Percentiles rank a stretch among this genome's conserved stretches.
Evolutionary conservation across 2,329 filamentous ascomycete genomes (phyloP).

Genomic region (Sclerotinia spermophila): DNA sequence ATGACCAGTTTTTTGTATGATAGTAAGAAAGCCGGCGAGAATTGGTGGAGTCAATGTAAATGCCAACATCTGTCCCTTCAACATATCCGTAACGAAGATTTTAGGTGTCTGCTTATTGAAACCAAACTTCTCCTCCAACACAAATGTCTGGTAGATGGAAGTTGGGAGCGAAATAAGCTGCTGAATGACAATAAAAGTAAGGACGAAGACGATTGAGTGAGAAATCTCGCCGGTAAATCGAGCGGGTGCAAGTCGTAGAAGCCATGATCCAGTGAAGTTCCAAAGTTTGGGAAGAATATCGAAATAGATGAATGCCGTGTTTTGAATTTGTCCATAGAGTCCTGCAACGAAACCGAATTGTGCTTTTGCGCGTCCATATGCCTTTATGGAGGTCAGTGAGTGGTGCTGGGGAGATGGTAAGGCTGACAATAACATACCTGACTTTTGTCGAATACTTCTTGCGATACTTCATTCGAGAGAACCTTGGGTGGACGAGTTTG

Average conservation of each 20-base stretch:
- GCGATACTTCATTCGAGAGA: conserved; percentile 79
- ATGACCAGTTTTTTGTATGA: conserved; percentile 89
- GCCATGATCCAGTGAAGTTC: conserved; percentile 71
- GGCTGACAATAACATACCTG: conserved; percentile 51
- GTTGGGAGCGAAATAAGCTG: conserved; percentile 75
- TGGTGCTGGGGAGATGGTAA: conserved; percentile 10
- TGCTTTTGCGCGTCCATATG: conserved; percentile 93
- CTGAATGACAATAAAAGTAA: conserved; percentile 78
- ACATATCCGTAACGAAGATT: conserved; percentile 82
- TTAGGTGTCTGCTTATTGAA: conserved; percentile 97
- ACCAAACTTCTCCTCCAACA: conserved; percentile 93
- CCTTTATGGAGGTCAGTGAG: conserved; percentile 43
- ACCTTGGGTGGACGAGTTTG: conserved; percentile 79
- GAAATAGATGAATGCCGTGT: conserved; percentile 82
- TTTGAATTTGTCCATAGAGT: conserved; percentile 83
- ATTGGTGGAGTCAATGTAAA: conserved; percentile 81
- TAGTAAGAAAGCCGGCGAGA: conserved; percentile 86
- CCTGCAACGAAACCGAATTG: conserved; percentile 79
- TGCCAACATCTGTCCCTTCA: conserved; percentile 84
- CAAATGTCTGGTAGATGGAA: conserved; percentile 89
- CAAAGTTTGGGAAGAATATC: conserved; percentile 90
- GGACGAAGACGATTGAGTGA: conserved; percentile 88
- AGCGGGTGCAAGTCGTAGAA: conserved; percentile 70
- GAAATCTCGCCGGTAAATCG: conserved; percentile 88
- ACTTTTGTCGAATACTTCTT: conserved; percentile 90